Evolutionary conservation across 768 basidiomycete species (phyloP), one percentile per base, ranked within the genome.

Genomic region (Podaxis sp.): DNA sequence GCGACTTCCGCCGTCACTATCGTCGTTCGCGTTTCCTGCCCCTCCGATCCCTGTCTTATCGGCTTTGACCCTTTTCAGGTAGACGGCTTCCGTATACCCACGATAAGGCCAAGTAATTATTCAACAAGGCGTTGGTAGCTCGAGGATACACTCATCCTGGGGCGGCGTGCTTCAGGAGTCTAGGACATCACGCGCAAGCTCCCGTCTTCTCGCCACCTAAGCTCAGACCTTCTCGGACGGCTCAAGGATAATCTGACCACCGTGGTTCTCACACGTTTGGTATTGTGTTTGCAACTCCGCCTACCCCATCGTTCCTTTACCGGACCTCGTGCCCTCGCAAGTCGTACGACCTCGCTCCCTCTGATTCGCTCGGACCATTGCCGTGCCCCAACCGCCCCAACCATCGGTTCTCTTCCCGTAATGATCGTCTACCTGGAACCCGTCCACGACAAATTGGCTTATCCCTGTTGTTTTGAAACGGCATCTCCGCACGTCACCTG

Each of bases 361-460:
- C 44, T 63, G 61, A 63, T 51, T 49, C 53, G 48, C 9, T 42
- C 54, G 61, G 61, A 63, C 46, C 61, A 49, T 63, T 63, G 46
- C 61, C 61, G 61, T 38, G 15, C 30, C 33, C 33, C 33, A 33
- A 33, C 33, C 33, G 7, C 33, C 9, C 40, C 15, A 15, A 39
- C n/a, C 5, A 17, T 28, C 13, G 39, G 30, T 57, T 36, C 42
- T 44, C 4, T 17, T 59, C 36, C 19, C 55, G 61, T 51, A 56
- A 51, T 28, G 22, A 26, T 39, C 17, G n/a, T 22, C 36, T 28
- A 44, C 52, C 39, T 17, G 51, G 59, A 53, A n/a, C 51, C 13
- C 40, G 38, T 17, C 30, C n/a, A 38, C 13, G 24, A 42, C 54
- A 24, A 46, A 55, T 39, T 17, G 6, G 17, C 19, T 24, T n/a